These are phyloP conservation scores for Tolypocladium tropicale DNA, from an alignment of 2,329 filamentous ascomycete species.

Conservation along the genomic window DNA sequence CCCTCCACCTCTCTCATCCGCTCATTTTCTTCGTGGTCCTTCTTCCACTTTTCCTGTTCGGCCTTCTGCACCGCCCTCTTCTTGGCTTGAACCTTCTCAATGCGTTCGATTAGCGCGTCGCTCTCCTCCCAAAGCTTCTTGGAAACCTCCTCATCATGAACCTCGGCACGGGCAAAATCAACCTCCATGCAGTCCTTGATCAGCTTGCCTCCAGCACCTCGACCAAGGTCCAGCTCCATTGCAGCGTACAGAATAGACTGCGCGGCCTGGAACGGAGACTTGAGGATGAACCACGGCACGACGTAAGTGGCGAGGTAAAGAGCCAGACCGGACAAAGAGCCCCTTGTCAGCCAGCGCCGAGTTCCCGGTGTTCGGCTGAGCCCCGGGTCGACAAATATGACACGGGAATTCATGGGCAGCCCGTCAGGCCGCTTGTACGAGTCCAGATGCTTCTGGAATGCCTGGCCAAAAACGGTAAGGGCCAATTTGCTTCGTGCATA, in stretches of 20 bases:
- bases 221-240: slow-evolving; percentile 66
- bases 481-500: slow-evolving; percentile 66
- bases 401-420: slow-evolving; percentile 69
- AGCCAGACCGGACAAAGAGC: slow-evolving; percentile 68
- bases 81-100: slow-evolving; percentile 67
- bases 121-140: slow-evolving; percentile 87
- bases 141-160: slow-evolving; percentile 68
- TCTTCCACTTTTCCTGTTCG: slow-evolving; percentile 21
- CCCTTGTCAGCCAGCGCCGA: slow-evolving; percentile 75
- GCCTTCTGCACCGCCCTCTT: slow-evolving; percentile 34
- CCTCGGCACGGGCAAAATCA: slow-evolving; percentile 59
- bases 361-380: slow-evolving; percentile 77
- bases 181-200: slow-evolving; percentile 85
- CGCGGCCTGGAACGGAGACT: slow-evolving; percentile 72
- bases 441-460: slow-evolving; percentile 87
- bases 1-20: slow-evolving; percentile 20
- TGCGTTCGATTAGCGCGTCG: slow-evolving; percentile 69
- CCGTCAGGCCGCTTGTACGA: slow-evolving; percentile 76
- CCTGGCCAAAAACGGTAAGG: slow-evolving; percentile 77
- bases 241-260: slow-evolving; percentile 79
- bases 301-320: slow-evolving; percentile 71
- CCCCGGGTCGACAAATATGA: slow-evolving; percentile 82
- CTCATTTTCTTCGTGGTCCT: slow-evolving; percentile 22
- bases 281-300: slow-evolving; percentile 78
- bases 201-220: slow-evolving; percentile 56